Evolutionary conservation across 169 alveolate species (phyloP), one percentile per base, ranked within the genome.

Genomic region (Cryptosporidium muris): DNA sequence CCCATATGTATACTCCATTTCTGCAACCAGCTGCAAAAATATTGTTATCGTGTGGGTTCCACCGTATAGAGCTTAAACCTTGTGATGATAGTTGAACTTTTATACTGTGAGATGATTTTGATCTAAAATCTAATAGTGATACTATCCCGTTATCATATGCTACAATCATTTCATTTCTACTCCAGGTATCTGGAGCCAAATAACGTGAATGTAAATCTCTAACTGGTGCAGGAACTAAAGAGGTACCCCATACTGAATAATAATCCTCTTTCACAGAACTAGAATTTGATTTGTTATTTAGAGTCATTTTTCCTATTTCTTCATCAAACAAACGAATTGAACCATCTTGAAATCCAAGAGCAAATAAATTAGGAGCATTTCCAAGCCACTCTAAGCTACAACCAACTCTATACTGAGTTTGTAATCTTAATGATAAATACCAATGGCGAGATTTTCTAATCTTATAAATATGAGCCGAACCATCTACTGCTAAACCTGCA

Each of bases 21-120:
- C 82, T 74, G 51, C 63, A 74, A 7, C 82, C 82, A 37, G 82
- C 43, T 25, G 68, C 51, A 45, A 74, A 74, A 2, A 74, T 14
- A 74, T 74, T 74, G 25, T 38, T 74, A 34, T 74, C 82, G 51
- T 74, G 82, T 14, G 82, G 82, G 11, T 74, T 74, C 82, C 82
- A 74, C 11, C 82, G 40, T 16, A 74, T 5, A 12, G 74, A 56
- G 47, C 82, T 74, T 25, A 74, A 52, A 0, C 82, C 82, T 16
- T 58, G 54, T 9, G 66, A 74, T 6, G 43, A 62, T 36, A 68
- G 54, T 34, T 60, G 82, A 14, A 47, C 47, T n/a, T 53, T 74
- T 12, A 25, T 74, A 12, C 68, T 34, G 48, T 74, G 82, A 5
- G 82, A 74, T n/a, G 45, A 4, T 53, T 74, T 74, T 58, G 54